Base-by-base conservation (phyloP, 768 basidiomycete genomes). In the Phallus indusiatus region DNA sequence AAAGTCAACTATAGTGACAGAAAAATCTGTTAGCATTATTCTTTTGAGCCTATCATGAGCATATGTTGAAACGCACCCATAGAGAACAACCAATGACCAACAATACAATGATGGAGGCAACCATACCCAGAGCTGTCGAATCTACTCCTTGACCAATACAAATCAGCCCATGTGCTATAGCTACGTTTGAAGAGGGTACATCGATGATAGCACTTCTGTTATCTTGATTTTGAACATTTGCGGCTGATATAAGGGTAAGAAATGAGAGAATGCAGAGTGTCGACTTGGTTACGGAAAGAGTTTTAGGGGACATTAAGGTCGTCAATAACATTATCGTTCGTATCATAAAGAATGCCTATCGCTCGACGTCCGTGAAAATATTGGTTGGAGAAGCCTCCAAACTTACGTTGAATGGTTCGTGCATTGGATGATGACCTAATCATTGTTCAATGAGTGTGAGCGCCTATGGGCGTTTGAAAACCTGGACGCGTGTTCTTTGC, bases 91-190 rank as follows among this genome's bases (percentile, higher is more conserved):
- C 87, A 56, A 85, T 68, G 11, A 73, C 69, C 61, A 76, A 80
- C n/a, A 82, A 79, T 28, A 87, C 64, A 51, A 86, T 69, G 35
- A 84, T 66, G 7, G 81, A 75, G 16, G 83, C 76, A 16, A 90
- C 65, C 6, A 88, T 66, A 12, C 88, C 88, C 61, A 79, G 73
- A 8, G 83, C 77, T 16, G 80, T 77, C 24, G 81, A 75, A 69
- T 90, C 88, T 28, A 87, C 61, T 3, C 85, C 85, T 24, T 78
- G 64, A 36, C 88, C 88, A 55, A 83, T 75, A 68, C 88, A 90
- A 1, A 85, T 42, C 42, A 42, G 42, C n/a, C 42, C 42, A 11
- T 42, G 42, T 42, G 12, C 12, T 10, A n/a, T 12, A 42, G 2
- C 72, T 16, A 76, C 18, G 47, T 21, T 22, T 8, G 28, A 20